Percentiles rank a stretch among this genome's conserved stretches.
These are phyloP conservation scores for Capsicum baccatum DNA, from an alignment of 257 asterid species.

Conservation along the genomic window DNA sequence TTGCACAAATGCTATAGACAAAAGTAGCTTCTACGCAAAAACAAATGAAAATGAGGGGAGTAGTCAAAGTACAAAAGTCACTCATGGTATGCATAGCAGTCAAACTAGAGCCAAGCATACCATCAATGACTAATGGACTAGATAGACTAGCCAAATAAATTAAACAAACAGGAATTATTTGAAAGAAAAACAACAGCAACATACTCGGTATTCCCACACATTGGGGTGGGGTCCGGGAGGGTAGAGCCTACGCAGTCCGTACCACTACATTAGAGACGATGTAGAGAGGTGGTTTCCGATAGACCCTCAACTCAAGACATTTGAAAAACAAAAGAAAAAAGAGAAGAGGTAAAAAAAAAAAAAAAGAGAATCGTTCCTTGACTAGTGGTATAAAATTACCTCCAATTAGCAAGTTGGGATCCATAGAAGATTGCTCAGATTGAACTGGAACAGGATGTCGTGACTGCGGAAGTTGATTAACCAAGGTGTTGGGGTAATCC, in stretches of 20 bases:
- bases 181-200: background rate
- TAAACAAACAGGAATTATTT: background rate
- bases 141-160: background rate
- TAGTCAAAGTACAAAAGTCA: background rate
- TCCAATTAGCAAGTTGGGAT: conserved; percentile 62
- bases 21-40: conserved; percentile 15
- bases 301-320: no score
- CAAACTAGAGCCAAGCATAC: background rate
- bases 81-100: background rate
- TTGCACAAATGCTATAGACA: background rate
- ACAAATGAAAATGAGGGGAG: conserved; percentile 14
- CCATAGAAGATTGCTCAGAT: conserved; percentile 57
- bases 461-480: conserved; percentile 62
- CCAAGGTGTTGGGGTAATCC: conserved; percentile 64
- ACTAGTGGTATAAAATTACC: conserved; percentile 49
- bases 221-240: no score
- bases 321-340: no score
- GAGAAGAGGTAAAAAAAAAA: no score
- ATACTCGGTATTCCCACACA: no score
- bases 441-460: conserved; percentile 53
- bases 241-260: no score
- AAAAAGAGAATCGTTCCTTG: background rate
- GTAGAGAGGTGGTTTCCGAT: no score
- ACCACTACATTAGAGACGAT: no score
- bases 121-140: background rate